These are phyloP conservation scores for Diplodia sapinea DNA, from an alignment of 2,329 filamentous ascomycete genomes.

Conservation along the genomic window DNA sequence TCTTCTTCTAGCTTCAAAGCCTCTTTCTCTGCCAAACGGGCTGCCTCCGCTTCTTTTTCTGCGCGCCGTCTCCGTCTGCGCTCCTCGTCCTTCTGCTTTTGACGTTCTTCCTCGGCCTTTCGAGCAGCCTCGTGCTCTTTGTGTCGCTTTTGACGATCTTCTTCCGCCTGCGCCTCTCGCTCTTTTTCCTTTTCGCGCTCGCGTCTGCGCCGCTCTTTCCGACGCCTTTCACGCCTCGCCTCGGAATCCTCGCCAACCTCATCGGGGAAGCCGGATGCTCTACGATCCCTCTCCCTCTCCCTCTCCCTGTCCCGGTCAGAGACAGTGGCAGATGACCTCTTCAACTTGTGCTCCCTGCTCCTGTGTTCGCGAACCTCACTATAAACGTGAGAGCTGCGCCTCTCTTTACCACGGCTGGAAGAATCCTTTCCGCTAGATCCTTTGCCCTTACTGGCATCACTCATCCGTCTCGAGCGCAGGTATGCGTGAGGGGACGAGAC, in stretches of 20 bases:
- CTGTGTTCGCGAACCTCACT: background rate
- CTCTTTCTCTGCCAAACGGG: background rate
- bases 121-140: background rate
- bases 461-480: background rate
- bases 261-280: background rate
- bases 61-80: background rate
- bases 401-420: constrained; percentile 10
- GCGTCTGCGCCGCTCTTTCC: background rate
- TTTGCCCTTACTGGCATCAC: constrained; percentile 9
- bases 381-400: background rate
- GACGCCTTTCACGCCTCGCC: background rate
- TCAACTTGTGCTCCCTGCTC: background rate
- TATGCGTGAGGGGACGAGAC: background rate
- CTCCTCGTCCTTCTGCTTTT: background rate
- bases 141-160: constrained; percentile 8
- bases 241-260: constrained; percentile 10
- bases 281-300: constrained; percentile 3
- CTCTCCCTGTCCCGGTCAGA: constrained; percentile 3
- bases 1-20: background rate
- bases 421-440: constrained; percentile 4
- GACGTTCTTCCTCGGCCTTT: constrained; percentile 8
- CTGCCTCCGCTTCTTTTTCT: background rate
- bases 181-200: constrained; percentile 41
- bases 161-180: constrained; percentile 8
- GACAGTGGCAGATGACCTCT: background rate